Conservation (phyloP, 305 asterid genomes). For the Fraxinus nigra region DNA sequence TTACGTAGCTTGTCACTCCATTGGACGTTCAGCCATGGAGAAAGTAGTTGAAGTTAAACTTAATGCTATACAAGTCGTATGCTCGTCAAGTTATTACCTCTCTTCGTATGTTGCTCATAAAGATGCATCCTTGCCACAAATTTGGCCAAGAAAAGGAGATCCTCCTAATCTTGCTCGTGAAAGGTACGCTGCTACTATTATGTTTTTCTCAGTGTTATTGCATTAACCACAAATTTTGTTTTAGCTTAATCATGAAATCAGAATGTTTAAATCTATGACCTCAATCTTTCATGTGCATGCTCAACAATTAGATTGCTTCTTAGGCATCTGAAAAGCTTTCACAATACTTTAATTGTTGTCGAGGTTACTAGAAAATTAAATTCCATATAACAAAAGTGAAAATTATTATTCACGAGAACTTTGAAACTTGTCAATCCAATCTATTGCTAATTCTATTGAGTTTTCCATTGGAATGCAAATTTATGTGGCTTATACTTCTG, state of each 20-base stretch:
- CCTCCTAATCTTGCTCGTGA: slow-evolving; percentile 46
- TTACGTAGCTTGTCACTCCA: slow-evolving; percentile 75
- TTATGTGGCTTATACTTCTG: slow-evolving; percentile 11
- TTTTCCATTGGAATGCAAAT: not conserved
- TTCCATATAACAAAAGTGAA: not conserved
- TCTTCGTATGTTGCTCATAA: slow-evolving; percentile 71
- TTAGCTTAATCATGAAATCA: slow-evolving; percentile 10
- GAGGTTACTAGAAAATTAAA: not conserved
- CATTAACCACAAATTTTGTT: not conserved
- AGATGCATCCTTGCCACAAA: slow-evolving; percentile 81
- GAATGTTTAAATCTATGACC: not conserved
- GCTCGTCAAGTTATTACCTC: slow-evolving; percentile 66
- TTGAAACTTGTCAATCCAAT: not conserved
- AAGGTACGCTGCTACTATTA: slow-evolving; percentile 43
- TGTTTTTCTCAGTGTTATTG: slow-evolving; percentile 14
- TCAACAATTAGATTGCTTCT: not conserved
- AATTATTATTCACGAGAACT: not conserved
- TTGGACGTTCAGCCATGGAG: slow-evolving; percentile 69
- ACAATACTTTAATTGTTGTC: slow-evolving; percentile 6
- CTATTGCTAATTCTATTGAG: not conserved
- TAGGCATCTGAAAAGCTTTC: not conserved
- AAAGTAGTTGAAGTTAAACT: slow-evolving; percentile 56
- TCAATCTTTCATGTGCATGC: not conserved
- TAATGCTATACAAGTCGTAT: slow-evolving; percentile 71
- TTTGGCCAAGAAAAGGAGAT: slow-evolving; percentile 69